These are phyloP conservation scores for Fimicolochytrium jonesii DNA, from an alignment of 192 early-diverging fungal species.

Conservation along the genomic window DNA sequence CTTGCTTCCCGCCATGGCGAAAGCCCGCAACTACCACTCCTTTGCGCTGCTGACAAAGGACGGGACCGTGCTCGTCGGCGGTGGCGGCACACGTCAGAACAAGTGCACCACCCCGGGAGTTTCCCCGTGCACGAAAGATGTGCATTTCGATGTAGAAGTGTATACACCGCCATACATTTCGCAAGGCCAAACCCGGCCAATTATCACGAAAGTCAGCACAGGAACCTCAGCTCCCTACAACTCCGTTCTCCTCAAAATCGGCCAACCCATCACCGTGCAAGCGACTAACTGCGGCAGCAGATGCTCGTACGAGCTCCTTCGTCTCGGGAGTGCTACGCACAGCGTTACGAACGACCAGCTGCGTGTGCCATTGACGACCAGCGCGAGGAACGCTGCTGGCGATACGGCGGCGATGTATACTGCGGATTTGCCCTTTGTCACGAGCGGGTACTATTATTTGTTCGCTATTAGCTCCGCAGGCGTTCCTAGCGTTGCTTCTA, in stretches of 20 bases:
- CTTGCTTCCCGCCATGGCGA: background rate
- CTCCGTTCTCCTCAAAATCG: background rate
- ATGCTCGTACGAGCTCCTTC: background rate
- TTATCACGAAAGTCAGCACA: background rate
- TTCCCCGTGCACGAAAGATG: background rate
- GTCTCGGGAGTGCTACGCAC: background rate
- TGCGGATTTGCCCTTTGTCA: background rate
- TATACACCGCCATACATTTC: slow-evolving; percentile 1
- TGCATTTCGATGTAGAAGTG: slow-evolving; percentile 5
- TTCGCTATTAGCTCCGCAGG: background rate
- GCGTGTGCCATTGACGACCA: background rate
- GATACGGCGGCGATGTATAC: background rate
- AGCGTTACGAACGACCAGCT: background rate
- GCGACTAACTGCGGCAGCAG: background rate
- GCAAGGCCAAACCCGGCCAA: background rate
- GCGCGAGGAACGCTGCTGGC: background rate
- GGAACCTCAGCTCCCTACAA: background rate
- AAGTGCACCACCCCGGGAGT: background rate
- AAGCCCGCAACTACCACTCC: background rate
- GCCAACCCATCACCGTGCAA: background rate
- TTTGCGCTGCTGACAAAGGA: background rate
- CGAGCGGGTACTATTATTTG: slow-evolving; percentile 5
- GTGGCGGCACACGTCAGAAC: slow-evolving; percentile 4
- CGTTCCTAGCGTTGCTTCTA: background rate
- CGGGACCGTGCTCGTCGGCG: background rate